phyloP scores from a whole-genome alignment of 495 filamentous ascomycete species.

The Podospora pseudocomata region DNA sequence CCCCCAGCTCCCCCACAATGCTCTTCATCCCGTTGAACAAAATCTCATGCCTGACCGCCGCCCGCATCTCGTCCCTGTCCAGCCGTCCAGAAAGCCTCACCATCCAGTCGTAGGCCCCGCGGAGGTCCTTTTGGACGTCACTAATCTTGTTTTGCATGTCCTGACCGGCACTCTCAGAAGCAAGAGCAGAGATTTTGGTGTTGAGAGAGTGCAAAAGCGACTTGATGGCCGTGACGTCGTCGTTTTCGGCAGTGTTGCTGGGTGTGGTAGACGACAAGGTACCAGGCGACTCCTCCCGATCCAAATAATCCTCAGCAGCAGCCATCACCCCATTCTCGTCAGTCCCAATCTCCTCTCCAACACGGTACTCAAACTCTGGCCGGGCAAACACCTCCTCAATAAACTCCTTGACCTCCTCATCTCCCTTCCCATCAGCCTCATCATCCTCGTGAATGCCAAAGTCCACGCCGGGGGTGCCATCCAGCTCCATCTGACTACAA shows the following conservation, averaged over 20 bases:
- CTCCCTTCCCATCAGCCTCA: background rate
- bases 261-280: too few relatives aligned
- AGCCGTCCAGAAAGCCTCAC: slow-evolving; percentile 11
- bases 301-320: background rate
- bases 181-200: background rate
- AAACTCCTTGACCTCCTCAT: background rate
- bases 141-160: background rate
- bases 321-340: too few relatives aligned
- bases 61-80: slow-evolving; percentile 15
- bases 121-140: background rate
- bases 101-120: slow-evolving; percentile 10
- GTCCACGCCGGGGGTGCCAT: background rate
- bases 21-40: slow-evolving; percentile 25
- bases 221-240: slow-evolving; percentile 16
- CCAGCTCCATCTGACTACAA: background rate
- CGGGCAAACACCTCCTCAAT: background rate
- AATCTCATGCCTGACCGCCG: slow-evolving; percentile 20
- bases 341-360: background rate
- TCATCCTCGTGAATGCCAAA: background rate
- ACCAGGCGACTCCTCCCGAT: background rate
- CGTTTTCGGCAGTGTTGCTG: background rate
- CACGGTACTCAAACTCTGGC: background rate
- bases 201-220: slow-evolving; percentile 19
- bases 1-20: slow-evolving; percentile 15
- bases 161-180: background rate